Base-by-base conservation (phyloP, 495 filamentous ascomycete genomes). In the Usnea hakonensis region DNA sequence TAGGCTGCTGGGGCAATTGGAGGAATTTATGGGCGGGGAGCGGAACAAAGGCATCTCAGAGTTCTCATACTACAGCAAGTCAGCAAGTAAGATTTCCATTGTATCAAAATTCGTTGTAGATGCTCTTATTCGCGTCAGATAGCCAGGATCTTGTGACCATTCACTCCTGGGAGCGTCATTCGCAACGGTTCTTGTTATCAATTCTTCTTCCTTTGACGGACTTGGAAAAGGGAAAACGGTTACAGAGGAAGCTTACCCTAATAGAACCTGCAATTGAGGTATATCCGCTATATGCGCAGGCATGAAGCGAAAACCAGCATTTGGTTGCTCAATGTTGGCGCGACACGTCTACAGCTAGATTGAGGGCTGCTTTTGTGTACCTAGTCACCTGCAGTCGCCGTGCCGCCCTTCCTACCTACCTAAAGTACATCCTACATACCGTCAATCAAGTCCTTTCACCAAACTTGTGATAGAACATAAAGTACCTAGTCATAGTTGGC, bases 131-230 rank as follows among this genome's bases (percentile, higher is more conserved):
- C 40, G 30, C 36, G 32, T 64, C 61, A 64, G 61, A 57, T 28
- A 64, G 7, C 32, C 32, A 52, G 37, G 23, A 64, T 7, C 19
- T 33, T 37, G n/a, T 66, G 79, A 85, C 87, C 85, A 87, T 74
- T 71, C 83, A 79, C 75, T 75, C 69, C 64, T 63, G 70, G 26
- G 75, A 75, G 81, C 81, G 84, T 94, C 90, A 92, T 85, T 88
- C 89, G 91, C 92, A 95, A 90, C 91, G 91, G 91, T 96, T 96
- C 92, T 86, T 77, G 68, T 75, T 72, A 71, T 72, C 66, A 69
- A 70, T 73, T 75, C 72, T 72, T 85, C 83, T 81, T 85, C 83
- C 78, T 76, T 57, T 68, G 61, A 67, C 62, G 66, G 37, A 54
- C 58, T 43, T 48, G 30, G 36, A 35, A 10, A 0, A 10, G 26